These are phyloP conservation scores for Thraustochytrium sp. DNA, from an alignment of 352 stramenopile genomes.

Conservation along the genomic window DNA sequence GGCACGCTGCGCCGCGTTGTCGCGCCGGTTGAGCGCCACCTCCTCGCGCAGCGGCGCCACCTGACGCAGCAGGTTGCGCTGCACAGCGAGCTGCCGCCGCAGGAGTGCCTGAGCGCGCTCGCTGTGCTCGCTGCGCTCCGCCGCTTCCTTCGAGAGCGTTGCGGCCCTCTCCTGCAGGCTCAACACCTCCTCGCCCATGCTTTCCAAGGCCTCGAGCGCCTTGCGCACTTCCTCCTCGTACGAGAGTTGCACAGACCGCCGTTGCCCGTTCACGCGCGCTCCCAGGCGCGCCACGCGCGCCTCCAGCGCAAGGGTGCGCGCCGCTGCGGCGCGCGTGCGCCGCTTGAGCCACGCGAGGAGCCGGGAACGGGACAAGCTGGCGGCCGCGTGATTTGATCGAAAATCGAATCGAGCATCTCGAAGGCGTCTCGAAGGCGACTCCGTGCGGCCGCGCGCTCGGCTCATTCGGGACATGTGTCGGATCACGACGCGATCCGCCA, in stretches of 20 bases:
- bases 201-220: not conserved
- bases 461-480: too few species aligned
- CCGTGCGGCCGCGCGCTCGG: too few species aligned
- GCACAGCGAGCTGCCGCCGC: not conserved
- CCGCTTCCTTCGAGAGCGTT: not conserved
- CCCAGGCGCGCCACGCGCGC: not conserved
- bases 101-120: constrained; percentile 6
- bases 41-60: not conserved
- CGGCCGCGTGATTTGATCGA: too few species aligned
- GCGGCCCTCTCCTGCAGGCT: not conserved
- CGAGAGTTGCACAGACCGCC: not conserved
- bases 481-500: too few species aligned
- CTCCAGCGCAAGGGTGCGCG: not conserved
- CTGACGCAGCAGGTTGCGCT: not conserved
- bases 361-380: too few species aligned
- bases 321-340: not conserved
- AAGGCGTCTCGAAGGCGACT: too few species aligned
- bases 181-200: not conserved
- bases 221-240: constrained; percentile 2
- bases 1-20: constrained; percentile 8
- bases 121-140: not conserved
- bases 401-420: too few species aligned
- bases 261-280: not conserved
- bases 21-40: not conserved
- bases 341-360: too few species aligned